These are phyloP conservation scores for Saturnispora sanitii DNA, from an alignment of 805 yeast genomes.

Conservation along the genomic window DNA sequence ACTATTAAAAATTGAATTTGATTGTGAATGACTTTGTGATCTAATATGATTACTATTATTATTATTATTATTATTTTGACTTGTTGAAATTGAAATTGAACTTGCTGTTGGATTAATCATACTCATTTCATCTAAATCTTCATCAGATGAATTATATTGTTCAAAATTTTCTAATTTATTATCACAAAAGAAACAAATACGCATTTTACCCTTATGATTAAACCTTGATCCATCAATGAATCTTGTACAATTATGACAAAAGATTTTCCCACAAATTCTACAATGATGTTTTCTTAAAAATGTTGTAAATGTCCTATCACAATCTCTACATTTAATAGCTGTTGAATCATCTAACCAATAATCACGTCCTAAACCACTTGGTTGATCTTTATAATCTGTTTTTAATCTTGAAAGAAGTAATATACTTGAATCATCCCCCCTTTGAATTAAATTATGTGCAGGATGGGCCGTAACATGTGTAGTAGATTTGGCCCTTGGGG, in stretches of 20 bases:
- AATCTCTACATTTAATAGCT: conserved; percentile 77
- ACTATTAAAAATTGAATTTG: background rate
- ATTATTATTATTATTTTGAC: too few relatives aligned
- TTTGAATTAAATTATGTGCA: background rate
- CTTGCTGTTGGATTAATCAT: background rate
- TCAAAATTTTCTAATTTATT: conserved; percentile 55
- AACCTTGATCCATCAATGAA: conserved; percentile 58
- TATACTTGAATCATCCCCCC: background rate
- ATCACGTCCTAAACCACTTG: conserved; percentile 51
- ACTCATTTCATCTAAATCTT: conserved; percentile 21
- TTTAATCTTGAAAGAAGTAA: conserved; percentile 15
- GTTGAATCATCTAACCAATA: conserved; percentile 97
- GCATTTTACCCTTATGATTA: conserved; percentile 54
- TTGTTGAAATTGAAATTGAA: background rate
- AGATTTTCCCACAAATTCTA: conserved; percentile 91
- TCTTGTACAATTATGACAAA: conserved; percentile 74
- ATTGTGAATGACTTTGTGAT: conserved; percentile 2
- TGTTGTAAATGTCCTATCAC: conserved; percentile 72
- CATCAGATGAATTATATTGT: conserved; percentile 54
- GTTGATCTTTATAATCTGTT: conserved; percentile 13
- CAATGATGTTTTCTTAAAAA: conserved; percentile 93
- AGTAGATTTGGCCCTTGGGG: conserved; percentile 3
- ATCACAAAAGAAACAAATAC: conserved; percentile 70
- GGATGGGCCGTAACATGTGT: conserved; percentile 3
- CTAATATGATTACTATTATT: background rate